Percentiles rank a stretch among this genome's conserved stretches.
Conservation (phyloP, 495 filamentous ascomycete species). For the Penicillium paxilli region DNA sequence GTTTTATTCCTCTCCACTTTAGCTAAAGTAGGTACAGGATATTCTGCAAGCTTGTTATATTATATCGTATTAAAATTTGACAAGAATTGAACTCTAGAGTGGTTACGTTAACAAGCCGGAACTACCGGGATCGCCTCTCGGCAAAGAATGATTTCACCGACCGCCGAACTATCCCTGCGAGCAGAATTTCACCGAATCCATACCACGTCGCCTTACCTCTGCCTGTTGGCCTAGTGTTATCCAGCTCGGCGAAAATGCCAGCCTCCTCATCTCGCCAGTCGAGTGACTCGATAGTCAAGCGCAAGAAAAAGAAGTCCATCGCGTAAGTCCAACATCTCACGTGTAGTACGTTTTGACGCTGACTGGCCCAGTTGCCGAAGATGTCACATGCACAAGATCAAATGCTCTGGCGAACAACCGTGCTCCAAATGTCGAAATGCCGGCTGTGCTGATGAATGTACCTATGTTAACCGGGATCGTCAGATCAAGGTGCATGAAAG, state of each 20-base stretch:
- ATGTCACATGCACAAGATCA: constrained; percentile 40
- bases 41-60: too few relatives aligned
- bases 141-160: constrained; percentile 4
- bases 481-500: constrained; percentile 35
- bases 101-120: not conserved
- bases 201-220: not conserved
- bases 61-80: not conserved
- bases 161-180: not conserved
- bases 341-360: not conserved
- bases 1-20: too few relatives aligned
- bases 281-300: constrained; percentile 9
- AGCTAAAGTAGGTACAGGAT: too few relatives aligned
- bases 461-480: constrained; percentile 36
- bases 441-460: constrained; percentile 25
- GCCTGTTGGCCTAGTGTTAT: not conserved
- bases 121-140: constrained; percentile 7
- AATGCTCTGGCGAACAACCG: constrained; percentile 36
- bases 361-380: constrained; percentile 28
- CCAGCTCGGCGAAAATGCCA: not conserved
- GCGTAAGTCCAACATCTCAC: constrained; percentile 19
- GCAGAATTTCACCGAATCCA: not conserved
- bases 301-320: constrained; percentile 30
- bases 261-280: not conserved
- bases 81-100: not conserved
- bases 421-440: constrained; percentile 31